Evolutionary conservation across 116 monocot genomes (phyloP), one percentile per base, ranked within the genome.

Genomic region (Cymodocea nodosa): DNA sequence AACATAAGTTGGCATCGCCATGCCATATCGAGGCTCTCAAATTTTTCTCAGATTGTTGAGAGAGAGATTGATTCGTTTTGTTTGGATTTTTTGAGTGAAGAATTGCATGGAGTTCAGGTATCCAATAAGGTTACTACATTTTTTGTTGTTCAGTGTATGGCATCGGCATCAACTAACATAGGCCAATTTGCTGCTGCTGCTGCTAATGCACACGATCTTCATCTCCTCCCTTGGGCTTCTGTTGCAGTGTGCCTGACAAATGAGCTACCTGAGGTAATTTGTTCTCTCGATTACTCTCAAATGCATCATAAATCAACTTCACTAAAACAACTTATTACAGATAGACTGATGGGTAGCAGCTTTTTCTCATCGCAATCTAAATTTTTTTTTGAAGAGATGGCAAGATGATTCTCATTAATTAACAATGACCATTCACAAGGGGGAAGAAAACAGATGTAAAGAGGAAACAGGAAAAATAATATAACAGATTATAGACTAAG

Each of bases 151-250:
- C 98, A 98, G 73, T 75, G 73, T 58, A 84, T 92, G 85, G 86
- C 92, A 72, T 69, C 85, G 61, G 17, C 84, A 68, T 78, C 73
- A 14, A 98, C 92, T 73, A 78, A 67, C 73, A 78, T 92, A 66
- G 82, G 86, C 70, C 23, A 19, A 52, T 92, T 98, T 79, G 85
- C 89, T 69, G 56, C 77, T 48, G 39, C 72, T 63, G 98, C 92
- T 68, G 78, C 82, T 2, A 88, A 81, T 60, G 86, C 92, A 63
- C 89, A 98, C 82, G 85, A 92, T 78, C 70, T 92, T 77, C 89
- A 82, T 59, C 76, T 98, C 50, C 71, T 98, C 18, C 98, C 98
- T 54, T 89, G 86, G 89, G 98, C 86, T 49, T 92, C 98, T 78
- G 78, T 92, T 78, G 98, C 92, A 23, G 82, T 89, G 67, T 85